Conservation (phyloP, 345 rosid genomes). For the Eucalyptus sp. region DNA sequence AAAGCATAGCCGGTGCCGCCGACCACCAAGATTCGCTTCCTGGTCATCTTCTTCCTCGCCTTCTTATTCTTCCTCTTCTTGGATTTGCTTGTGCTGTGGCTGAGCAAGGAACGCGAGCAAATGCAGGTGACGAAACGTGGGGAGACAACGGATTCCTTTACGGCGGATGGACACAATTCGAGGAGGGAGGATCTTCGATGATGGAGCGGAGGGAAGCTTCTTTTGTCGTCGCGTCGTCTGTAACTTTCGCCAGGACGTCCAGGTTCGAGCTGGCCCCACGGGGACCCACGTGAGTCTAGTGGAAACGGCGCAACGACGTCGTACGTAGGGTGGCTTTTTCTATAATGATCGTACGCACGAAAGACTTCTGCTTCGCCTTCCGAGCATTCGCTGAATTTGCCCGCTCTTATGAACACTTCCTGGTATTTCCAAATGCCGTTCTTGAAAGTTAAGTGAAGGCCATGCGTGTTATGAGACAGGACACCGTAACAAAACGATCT, state of each 20-base stretch:
- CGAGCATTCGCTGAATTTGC: background rate
- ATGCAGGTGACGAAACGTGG: background rate
- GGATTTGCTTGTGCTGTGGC: background rate
- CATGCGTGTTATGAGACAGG: background rate
- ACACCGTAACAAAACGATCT: background rate
- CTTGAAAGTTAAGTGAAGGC: background rate
- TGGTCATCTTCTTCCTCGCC: conserved; percentile 12
- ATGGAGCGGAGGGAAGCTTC: background rate
- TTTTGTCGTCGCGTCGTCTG: background rate
- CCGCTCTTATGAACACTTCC: background rate
- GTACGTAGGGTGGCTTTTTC: background rate
- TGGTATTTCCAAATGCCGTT: background rate
- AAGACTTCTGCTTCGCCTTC: background rate
- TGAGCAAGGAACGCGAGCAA: background rate
- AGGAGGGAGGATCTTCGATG: background rate
- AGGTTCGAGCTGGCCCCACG: background rate
- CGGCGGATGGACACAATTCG: background rate
- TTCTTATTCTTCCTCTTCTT: background rate
- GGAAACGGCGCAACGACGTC: background rate
- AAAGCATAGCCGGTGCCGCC: conserved; percentile 34
- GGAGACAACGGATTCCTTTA: background rate
- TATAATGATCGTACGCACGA: background rate
- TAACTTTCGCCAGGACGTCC: background rate
- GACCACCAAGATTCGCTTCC: conserved; percentile 51
- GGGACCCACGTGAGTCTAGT: background rate